These are phyloP conservation scores for Aspergillus uvarum DNA, from an alignment of 2,329 filamentous ascomycete species.

Conservation along the genomic window DNA sequence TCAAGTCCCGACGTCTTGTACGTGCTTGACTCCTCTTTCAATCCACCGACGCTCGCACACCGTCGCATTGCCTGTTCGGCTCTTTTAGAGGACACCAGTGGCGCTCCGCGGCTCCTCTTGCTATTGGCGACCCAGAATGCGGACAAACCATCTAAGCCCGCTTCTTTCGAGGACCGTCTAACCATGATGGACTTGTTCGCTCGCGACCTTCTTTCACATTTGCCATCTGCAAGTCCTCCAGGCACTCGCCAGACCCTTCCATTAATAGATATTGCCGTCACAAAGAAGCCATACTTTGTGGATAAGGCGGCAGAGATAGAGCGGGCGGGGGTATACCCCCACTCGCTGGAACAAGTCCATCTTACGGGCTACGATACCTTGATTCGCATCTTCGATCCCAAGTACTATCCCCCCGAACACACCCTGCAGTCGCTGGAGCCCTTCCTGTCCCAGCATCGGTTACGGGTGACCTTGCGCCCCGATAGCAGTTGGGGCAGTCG, in stretches of 20 bases:
- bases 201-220: slow-evolving; percentile 38
- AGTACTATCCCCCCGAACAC: slow-evolving; percentile 49
- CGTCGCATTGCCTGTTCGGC: slow-evolving; percentile 56
- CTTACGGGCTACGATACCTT: slow-evolving; percentile 51
- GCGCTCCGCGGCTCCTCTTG: slow-evolving; percentile 51
- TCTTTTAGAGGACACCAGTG: slow-evolving; percentile 38
- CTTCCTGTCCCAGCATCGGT: slow-evolving; percentile 44
- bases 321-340: slow-evolving; percentile 36
- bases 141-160: slow-evolving; percentile 57
- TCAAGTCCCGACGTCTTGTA: slow-evolving; percentile 48
- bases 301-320: slow-evolving; percentile 50
- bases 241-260: slow-evolving; percentile 22
- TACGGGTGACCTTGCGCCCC: slow-evolving; percentile 47
- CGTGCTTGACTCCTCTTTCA: slow-evolving; percentile 67
- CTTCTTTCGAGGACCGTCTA: slow-evolving; percentile 49
- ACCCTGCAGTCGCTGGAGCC: slow-evolving; percentile 43
- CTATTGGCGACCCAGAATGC: slow-evolving; percentile 65
- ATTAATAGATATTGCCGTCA: slow-evolving; percentile 49
- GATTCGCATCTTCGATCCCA: slow-evolving; percentile 49
- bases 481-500: slow-evolving; percentile 41
- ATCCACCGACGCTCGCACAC: slow-evolving; percentile 63
- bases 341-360: slow-evolving; percentile 45
- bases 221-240: slow-evolving; percentile 21
- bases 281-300: slow-evolving; percentile 49
- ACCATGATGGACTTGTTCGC: slow-evolving; percentile 52